Conservation (phyloP, 2,329 filamentous ascomycete species). For the Penicillium sp. region DNA sequence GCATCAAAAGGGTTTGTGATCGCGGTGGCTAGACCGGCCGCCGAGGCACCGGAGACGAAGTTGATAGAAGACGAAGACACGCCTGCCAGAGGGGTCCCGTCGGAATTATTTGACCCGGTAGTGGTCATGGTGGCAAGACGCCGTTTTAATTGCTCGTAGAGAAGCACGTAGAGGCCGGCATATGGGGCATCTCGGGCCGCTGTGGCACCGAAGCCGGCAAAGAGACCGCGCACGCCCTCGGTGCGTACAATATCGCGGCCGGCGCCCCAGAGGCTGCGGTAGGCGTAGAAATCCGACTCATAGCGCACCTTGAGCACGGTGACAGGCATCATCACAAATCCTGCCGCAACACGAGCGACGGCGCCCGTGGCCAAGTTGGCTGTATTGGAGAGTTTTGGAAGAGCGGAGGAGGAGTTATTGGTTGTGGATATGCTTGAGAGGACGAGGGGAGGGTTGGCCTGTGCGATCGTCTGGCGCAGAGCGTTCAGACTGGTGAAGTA, state of each 20-base stretch:
- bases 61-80: slow-evolving; percentile 66
- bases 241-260: slow-evolving; percentile 71
- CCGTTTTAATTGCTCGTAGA: slow-evolving; percentile 71
- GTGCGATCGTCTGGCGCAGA: slow-evolving; percentile 69
- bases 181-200: slow-evolving; percentile 95
- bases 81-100: slow-evolving; percentile 25
- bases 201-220: slow-evolving; percentile 90
- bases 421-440: slow-evolving; percentile 39
- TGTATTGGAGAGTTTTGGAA: slow-evolving; percentile 80
- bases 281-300: slow-evolving; percentile 83
- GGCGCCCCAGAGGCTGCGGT: slow-evolving; percentile 74
- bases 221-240: slow-evolving; percentile 82
- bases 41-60: slow-evolving; percentile 78
- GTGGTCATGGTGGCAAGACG: slow-evolving; percentile 34
- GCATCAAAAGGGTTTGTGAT: slow-evolving; percentile 97
- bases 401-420: slow-evolving; percentile 64
- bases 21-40: slow-evolving; percentile 79
- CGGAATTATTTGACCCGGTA: slow-evolving; percentile 14
- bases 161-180: slow-evolving; percentile 88
- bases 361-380: slow-evolving; percentile 87
- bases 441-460: slow-evolving; percentile 45
- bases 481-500: slow-evolving; percentile 91
- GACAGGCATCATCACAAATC: slow-evolving; percentile 91
- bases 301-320: slow-evolving; percentile 97
- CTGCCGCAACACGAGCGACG: slow-evolving; percentile 79